These are phyloP conservation scores for Lachancea meyersii DNA, from an alignment of 805 yeast genomes.

Conservation along the genomic window DNA sequence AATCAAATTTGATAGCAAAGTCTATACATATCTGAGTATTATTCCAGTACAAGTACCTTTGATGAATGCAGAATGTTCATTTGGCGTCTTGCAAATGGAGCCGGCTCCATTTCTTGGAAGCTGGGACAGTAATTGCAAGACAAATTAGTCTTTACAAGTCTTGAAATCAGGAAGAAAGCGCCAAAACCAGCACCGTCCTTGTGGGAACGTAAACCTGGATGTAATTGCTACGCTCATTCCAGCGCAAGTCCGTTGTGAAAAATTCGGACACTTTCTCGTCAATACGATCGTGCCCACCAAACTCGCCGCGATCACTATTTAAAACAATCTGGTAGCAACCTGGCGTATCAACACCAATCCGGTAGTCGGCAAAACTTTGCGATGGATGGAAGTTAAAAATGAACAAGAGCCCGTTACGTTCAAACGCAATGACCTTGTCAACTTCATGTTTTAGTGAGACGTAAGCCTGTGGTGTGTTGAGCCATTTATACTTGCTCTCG, in stretches of 20 bases:
- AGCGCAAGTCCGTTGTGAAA: slow-evolving; percentile 64
- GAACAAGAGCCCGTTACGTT: slow-evolving; percentile 78
- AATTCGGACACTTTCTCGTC: slow-evolving; percentile 48
- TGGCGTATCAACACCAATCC: slow-evolving; percentile 78
- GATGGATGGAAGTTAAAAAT: slow-evolving; percentile 88
- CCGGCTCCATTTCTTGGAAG: too few species aligned
- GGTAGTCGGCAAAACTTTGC: slow-evolving; percentile 75
- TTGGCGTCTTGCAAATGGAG: too few species aligned
- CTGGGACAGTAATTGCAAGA: too few species aligned
- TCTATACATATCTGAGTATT: too few species aligned
- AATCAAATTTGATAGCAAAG: too few species aligned
- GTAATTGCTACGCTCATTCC: slow-evolving; percentile 77
- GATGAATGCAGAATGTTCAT: too few species aligned
- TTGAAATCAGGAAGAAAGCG: slow-evolving; percentile 29
- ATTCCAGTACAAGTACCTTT: too few species aligned
- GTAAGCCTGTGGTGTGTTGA: slow-evolving; percentile 68
- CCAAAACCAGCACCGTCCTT: slow-evolving; percentile 62
- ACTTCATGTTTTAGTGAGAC: slow-evolving; percentile 81
- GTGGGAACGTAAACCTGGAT: slow-evolving; percentile 77
- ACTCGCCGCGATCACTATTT: slow-evolving; percentile 62
- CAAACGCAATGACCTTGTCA: slow-evolving; percentile 85
- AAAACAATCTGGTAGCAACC: slow-evolving; percentile 73
- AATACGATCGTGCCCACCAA: slow-evolving; percentile 79
- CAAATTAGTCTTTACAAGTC: too few species aligned
- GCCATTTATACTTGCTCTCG: slow-evolving; percentile 67